Evolutionary conservation across 2,329 filamentous ascomycete genomes (phyloP).

Genomic region (Blastomyces silverae): DNA sequence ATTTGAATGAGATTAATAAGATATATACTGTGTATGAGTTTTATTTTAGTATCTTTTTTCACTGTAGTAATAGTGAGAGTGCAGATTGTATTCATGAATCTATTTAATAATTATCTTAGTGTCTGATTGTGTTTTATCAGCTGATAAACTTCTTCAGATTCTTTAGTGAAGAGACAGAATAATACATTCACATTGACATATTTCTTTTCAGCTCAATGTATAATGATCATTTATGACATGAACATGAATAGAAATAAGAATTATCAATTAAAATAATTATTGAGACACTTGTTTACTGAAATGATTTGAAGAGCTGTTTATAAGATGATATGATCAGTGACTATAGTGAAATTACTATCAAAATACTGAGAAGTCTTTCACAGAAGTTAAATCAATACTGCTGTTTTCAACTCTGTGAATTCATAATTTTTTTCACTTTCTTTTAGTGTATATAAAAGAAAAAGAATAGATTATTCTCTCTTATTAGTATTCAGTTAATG

Average conservation of each 20-base stretch:
- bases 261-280: background rate
- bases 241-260: background rate
- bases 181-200: background rate
- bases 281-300: background rate
- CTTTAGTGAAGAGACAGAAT: background rate
- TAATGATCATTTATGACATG: background rate
- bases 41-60: background rate
- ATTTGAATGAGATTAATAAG: background rate
- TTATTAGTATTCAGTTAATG: background rate
- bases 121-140: background rate
- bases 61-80: background rate
- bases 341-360: background rate
- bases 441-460: background rate
- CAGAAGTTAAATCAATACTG: background rate
- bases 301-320: background rate
- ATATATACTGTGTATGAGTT: background rate
- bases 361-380: background rate
- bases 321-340: background rate
- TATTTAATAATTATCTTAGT: too few species aligned
- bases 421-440: background rate
- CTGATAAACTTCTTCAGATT: background rate
- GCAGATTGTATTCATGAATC: too few species aligned
- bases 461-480: background rate
- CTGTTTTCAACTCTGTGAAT: background rate
- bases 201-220: background rate